Percentiles rank a stretch among this genome's conserved stretches.
Conservation (phyloP, 2,329 filamentous ascomycete species). For the Botrytis pseudocinerea region DNA sequence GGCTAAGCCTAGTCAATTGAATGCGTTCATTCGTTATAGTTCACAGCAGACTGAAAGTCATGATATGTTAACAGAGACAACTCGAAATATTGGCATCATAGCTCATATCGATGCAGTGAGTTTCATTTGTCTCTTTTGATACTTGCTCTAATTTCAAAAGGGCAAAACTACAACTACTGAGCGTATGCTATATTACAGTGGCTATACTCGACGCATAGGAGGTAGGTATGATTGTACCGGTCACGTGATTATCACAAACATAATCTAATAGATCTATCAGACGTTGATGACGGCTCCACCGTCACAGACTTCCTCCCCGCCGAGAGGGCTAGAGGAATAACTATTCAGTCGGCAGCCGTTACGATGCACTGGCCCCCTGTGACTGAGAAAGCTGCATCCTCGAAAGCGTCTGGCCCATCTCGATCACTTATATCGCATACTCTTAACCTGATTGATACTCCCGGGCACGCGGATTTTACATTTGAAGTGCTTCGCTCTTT, state of each 20-base stretch:
- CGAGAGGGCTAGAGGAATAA: slow-evolving; percentile 89
- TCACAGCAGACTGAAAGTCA: slow-evolving; percentile 29
- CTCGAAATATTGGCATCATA: slow-evolving; percentile 96
- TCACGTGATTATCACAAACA: slow-evolving; percentile 1
- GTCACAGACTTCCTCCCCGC: slow-evolving; percentile 96
- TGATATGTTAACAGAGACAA: slow-evolving; percentile 50
- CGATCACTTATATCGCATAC: slow-evolving; percentile 61
- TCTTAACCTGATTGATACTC: slow-evolving; percentile 93
- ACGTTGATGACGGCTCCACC: slow-evolving; percentile 95
- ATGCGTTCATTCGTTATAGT: slow-evolving; percentile 27
- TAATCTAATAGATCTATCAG: slow-evolving; percentile 43
- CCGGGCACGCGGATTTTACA: slow-evolving; percentile 94
- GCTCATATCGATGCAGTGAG: slow-evolving; percentile 90
- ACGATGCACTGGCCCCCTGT: slow-evolving; percentile 87
- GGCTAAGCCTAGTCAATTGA: slow-evolving; percentile 10
- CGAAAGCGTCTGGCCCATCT: slow-evolving; percentile 45
- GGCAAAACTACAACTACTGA: slow-evolving; percentile 98
- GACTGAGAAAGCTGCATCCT: slow-evolving; percentile 21
- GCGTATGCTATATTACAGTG: slow-evolving; percentile 97
- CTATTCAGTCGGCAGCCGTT: slow-evolving; percentile 95
- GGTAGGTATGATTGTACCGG: slow-evolving; percentile 50
- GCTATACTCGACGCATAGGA: slow-evolving; percentile 82
- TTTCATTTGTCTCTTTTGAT: slow-evolving; percentile 24
- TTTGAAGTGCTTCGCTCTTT: slow-evolving; percentile 94
- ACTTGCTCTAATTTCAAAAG: slow-evolving; percentile 41